Percentiles rank a stretch among this genome's conserved stretches.
phyloP scores from a whole-genome alignment of 352 stramenopile genomes.

The Elongisporangium anandrum region DNA sequence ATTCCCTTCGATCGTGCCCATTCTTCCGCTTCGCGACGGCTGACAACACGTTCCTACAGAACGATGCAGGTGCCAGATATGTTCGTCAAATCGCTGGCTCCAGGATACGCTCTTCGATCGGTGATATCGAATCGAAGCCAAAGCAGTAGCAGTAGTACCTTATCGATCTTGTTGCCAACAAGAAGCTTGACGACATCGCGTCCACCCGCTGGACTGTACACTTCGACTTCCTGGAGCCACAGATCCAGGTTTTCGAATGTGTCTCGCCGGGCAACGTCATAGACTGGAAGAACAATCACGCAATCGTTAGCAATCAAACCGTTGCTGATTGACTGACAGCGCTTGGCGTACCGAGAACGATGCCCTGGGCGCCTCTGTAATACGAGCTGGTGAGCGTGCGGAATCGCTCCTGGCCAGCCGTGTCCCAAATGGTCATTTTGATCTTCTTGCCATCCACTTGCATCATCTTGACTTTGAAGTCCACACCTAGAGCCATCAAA shows the following conservation, averaged over 20 bases:
- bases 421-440: slow-evolving; percentile 99
- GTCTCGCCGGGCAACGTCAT: slow-evolving; percentile 95
- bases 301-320: not conserved
- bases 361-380: slow-evolving; percentile 96
- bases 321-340: no score
- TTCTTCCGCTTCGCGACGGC: slow-evolving; percentile 91
- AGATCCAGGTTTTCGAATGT: slow-evolving; percentile 98
- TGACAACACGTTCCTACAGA: slow-evolving; percentile 90
- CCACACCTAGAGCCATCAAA: slow-evolving; percentile 54
- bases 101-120: no score
- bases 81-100: not conserved
- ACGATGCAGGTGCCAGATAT: not conserved
- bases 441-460: slow-evolving; percentile 94
- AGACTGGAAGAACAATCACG: slow-evolving; percentile 58
- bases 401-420: slow-evolving; percentile 97
- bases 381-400: slow-evolving; percentile 97
- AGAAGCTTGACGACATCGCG: slow-evolving; percentile 97
- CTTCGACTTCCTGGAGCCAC: slow-evolving; percentile 98
- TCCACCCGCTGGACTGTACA: slow-evolving; percentile 93
- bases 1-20: slow-evolving; percentile 97
- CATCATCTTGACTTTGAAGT: slow-evolving; percentile 99
- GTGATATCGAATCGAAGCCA: not conserved
- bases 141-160: no score
- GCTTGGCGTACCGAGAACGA: slow-evolving; percentile 86
- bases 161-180: slow-evolving; percentile 97